Percentiles rank a stretch among this genome's conserved stretches.
phyloP scores from a whole-genome alignment of 2,329 filamentous ascomycete species.

The Epichloe bromicola region DNA sequence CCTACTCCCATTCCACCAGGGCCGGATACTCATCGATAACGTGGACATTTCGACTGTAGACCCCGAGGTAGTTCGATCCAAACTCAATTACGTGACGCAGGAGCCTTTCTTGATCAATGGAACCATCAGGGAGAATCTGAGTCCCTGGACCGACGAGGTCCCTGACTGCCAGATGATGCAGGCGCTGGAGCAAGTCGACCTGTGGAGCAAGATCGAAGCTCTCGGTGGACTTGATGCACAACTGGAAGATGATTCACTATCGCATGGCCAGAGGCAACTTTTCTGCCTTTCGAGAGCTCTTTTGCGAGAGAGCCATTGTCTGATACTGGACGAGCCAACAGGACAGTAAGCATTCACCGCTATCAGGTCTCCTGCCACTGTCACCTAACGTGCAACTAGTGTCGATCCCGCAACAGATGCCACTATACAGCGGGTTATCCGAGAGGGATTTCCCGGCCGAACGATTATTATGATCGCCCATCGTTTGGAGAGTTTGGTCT shows the following conservation, averaged over 20 bases:
- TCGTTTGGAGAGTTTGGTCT: background rate
- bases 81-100: too few relatives aligned
- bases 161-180: background rate
- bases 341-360: background rate
- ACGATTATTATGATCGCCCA: background rate
- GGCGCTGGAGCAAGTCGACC: constrained; percentile 6
- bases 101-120: too few relatives aligned
- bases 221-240: constrained; percentile 7
- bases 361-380: too few relatives aligned
- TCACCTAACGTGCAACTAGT: background rate
- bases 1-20: too few relatives aligned
- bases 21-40: too few relatives aligned
- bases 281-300: constrained; percentile 8
- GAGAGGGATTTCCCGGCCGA: background rate
- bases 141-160: too few relatives aligned
- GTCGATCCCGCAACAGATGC: background rate
- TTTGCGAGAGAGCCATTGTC: background rate
- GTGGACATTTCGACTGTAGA: too few relatives aligned
- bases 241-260: constrained; percentile 4
- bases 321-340: constrained; percentile 5
- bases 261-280: constrained; percentile 9
- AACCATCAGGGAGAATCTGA: too few relatives aligned
- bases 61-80: too few relatives aligned
- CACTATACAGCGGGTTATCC: background rate
- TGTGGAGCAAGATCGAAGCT: constrained; percentile 3